Conservation (phyloP, 306 rosid genomes). For the Vigna unguiculata region DNA sequence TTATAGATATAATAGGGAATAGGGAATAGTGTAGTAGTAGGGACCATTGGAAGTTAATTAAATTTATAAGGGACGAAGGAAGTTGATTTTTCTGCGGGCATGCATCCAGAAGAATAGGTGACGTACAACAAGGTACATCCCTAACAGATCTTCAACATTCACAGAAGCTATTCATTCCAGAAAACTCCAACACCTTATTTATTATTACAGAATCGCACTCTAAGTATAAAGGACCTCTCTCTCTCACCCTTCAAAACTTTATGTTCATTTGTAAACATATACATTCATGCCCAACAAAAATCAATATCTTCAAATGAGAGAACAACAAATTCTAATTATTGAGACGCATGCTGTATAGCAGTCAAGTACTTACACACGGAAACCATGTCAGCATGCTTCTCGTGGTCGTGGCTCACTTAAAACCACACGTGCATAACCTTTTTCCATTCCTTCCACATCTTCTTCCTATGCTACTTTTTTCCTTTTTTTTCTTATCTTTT, state of each 20-base stretch:
- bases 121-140: constrained; percentile 18
- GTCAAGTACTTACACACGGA: constrained; percentile 33
- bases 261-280: no score
- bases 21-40: background rate
- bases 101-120: background rate
- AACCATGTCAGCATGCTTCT: constrained; percentile 45
- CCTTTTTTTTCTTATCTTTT: background rate
- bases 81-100: constrained; percentile 7
- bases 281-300: no score
- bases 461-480: constrained; percentile 13
- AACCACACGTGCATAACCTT: constrained; percentile 53
- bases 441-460: constrained; percentile 9
- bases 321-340: background rate
- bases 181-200: constrained; percentile 18
- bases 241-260: background rate
- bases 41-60: constrained; percentile 1
- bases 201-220: constrained; percentile 2
- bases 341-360: constrained; percentile 26
- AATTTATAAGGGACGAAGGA: constrained; percentile 7
- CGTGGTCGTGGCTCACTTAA: constrained; percentile 46
- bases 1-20: background rate
- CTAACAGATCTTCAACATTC: constrained; percentile 13
- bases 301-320: background rate
- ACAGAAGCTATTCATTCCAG: background rate
- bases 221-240: background rate